These are phyloP conservation scores for Centrapalus pauciflorus DNA, from an alignment of 129 eudicot species.

Conservation along the genomic window DNA sequence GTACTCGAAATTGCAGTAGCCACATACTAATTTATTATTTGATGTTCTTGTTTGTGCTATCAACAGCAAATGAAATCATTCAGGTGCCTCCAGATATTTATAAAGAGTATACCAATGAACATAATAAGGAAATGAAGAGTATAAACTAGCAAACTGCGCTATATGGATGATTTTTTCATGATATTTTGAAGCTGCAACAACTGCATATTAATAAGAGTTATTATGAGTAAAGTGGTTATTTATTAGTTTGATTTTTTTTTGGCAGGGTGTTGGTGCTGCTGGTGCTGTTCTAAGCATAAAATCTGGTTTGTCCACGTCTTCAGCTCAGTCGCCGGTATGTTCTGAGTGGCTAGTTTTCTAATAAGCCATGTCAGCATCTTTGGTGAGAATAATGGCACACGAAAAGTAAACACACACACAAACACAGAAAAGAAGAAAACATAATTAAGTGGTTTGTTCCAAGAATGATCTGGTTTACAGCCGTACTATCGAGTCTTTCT, in stretches of 20 bases:
- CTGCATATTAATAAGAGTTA: neutral
- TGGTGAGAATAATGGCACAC: no score
- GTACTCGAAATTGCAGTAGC: neutral
- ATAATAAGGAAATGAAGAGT: neutral
- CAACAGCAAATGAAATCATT: neutral
- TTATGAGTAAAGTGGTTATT: constrained; percentile 7
- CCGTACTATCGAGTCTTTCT: no score
- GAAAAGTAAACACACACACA: no score
- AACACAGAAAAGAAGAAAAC: no score
- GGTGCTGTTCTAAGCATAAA: constrained; percentile 48
- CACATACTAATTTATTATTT: neutral
- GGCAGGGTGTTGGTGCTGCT: constrained; percentile 62
- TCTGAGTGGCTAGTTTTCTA: constrained; percentile 9
- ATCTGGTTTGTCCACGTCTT: constrained; percentile 39
- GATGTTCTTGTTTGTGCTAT: neutral
- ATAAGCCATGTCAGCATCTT: no score
- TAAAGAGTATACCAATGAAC: neutral
- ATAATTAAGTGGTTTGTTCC: no score
- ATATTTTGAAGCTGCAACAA: neutral
- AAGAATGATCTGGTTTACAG: no score
- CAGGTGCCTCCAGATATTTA: neutral
- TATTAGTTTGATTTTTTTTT: constrained; percentile 16
- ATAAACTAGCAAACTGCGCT: neutral
- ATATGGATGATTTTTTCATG: neutral
- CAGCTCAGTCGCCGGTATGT: constrained; percentile 62